Conservation (phyloP, 495 filamentous ascomycete genomes). For the Neurospora sp. region DNA sequence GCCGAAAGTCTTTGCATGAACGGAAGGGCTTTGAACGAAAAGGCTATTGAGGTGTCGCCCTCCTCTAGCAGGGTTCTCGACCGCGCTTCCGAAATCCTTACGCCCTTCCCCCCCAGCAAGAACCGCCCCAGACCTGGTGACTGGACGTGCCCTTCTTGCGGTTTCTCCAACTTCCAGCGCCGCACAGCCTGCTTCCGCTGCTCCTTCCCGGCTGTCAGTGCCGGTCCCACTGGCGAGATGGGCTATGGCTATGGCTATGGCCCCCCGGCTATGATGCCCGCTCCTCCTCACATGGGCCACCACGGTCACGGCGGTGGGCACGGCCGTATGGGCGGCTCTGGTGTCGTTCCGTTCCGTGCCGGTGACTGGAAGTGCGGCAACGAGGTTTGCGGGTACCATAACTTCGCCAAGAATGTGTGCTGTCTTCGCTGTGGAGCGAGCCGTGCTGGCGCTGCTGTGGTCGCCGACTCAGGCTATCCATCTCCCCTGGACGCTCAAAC, state of each 20-base stretch:
- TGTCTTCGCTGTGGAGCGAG: slow-evolving; percentile 94
- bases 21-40: slow-evolving; percentile 92
- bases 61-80: slow-evolving; percentile 93
- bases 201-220: slow-evolving; percentile 86
- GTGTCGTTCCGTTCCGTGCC: slow-evolving; percentile 91
- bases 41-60: slow-evolving; percentile 95
- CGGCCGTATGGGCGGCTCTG: slow-evolving; percentile 62
- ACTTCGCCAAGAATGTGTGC: slow-evolving; percentile 98
- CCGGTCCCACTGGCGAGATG: slow-evolving; percentile 59
- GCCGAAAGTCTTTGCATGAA: slow-evolving; percentile 99
- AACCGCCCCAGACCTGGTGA: slow-evolving; percentile 94
- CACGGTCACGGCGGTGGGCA: slow-evolving; percentile 66
- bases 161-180: slow-evolving; percentile 91
- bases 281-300: slow-evolving; percentile 70
- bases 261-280: slow-evolving; percentile 67
- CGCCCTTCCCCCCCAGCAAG: slow-evolving; percentile 95
- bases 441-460: slow-evolving; percentile 83
- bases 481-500: slow-evolving; percentile 82
- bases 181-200: slow-evolving; percentile 98
- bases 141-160: slow-evolving; percentile 96
- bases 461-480: slow-evolving; percentile 86
- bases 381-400: slow-evolving; percentile 97
- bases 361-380: slow-evolving; percentile 99
- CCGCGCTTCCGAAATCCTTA: slow-evolving; percentile 87
- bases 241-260: slow-evolving; percentile 67